Conservation (phyloP, 2,329 filamentous ascomycete species). For the Lecanosticta acicola region DNA sequence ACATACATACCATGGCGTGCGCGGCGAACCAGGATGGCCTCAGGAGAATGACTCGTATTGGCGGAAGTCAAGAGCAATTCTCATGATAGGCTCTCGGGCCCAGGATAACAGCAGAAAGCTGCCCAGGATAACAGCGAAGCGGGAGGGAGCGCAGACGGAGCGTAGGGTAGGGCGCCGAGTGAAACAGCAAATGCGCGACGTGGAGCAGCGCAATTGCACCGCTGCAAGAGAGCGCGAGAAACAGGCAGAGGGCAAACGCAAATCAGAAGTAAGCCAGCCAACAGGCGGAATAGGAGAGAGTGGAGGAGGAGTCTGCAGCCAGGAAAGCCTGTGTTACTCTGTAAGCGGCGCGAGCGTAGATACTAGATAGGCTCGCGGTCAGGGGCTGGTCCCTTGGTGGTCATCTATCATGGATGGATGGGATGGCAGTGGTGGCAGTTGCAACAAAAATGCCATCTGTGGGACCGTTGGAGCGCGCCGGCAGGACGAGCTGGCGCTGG, state of each 20-base stretch:
- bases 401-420: no score
- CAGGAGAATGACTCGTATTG: slow-evolving; percentile 17
- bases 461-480: no score
- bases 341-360: slow-evolving; percentile 7
- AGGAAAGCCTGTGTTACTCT: slow-evolving; percentile 19
- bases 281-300: slow-evolving; percentile 12
- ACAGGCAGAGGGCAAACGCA: slow-evolving; percentile 8
- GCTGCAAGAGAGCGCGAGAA: background rate
- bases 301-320: no score
- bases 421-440: background rate
- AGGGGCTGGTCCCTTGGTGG: slow-evolving; percentile 13
- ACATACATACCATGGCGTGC: slow-evolving; percentile 24
- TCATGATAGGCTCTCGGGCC: no score
- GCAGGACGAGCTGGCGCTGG: no score
- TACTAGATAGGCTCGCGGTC: slow-evolving; percentile 22
- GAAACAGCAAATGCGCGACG: slow-evolving; percentile 15
- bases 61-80: slow-evolving; percentile 17
- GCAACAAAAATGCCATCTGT: no score
- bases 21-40: slow-evolving; percentile 11
- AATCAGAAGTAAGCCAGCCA: slow-evolving; percentile 4
- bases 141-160: slow-evolving; percentile 21
- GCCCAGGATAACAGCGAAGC: no score
- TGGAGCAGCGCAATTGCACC: slow-evolving; percentile 15
- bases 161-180: slow-evolving; percentile 7
- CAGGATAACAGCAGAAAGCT: no score